Percentiles rank a stretch among this genome's conserved stretches.
Evolutionary conservation across 768 basidiomycete genomes (phyloP).

Genomic region (Tremella yokohamensis): DNA sequence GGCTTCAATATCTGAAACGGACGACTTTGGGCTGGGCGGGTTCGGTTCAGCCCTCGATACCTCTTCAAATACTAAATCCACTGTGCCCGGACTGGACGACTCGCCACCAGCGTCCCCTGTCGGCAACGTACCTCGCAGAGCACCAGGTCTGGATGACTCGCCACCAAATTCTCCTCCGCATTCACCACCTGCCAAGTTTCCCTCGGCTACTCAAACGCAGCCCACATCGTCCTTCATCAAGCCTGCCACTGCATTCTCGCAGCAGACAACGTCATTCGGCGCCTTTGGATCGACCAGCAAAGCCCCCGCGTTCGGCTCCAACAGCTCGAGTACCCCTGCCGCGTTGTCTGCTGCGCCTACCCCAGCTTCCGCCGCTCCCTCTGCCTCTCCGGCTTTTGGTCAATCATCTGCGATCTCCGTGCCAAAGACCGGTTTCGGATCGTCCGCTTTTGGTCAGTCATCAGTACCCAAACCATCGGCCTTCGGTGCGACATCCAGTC

Average conservation of each 20-base stretch:
- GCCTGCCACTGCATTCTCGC: slow-evolving; percentile 38
- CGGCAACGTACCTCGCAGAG: slow-evolving; percentile 1
- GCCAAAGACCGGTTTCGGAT: slow-evolving; percentile 8
- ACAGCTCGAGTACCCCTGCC: slow-evolving; percentile 4
- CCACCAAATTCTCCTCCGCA: slow-evolving; percentile 31
- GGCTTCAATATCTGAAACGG: not conserved
- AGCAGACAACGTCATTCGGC: slow-evolving; percentile 18
- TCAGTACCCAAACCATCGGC: slow-evolving; percentile 28
- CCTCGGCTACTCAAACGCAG: slow-evolving; percentile 7
- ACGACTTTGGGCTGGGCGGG: slow-evolving; percentile 39
- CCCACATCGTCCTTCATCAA: slow-evolving; percentile 35
- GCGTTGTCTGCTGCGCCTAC: slow-evolving; percentile 6
- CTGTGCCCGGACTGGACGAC: slow-evolving; percentile 32
- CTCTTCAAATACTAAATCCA: slow-evolving; percentile 13
- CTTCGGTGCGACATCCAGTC: slow-evolving; percentile 49
- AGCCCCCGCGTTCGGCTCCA: slow-evolving; percentile 2
- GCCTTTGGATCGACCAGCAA: slow-evolving; percentile 24
- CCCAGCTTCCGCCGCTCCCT: not conserved
- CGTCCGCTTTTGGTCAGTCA: slow-evolving; percentile 26
- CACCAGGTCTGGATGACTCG: slow-evolving; percentile 31
- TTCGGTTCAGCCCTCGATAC: slow-evolving; percentile 37
- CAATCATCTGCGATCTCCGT: slow-evolving; percentile 5
- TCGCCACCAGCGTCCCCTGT: slow-evolving; percentile 39
- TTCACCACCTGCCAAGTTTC: not conserved
- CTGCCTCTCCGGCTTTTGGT: slow-evolving; percentile 7